These are phyloP conservation scores for Cyclotella baltica DNA, from an alignment of 108 stramenopile genomes.

Conservation along the genomic window DNA sequence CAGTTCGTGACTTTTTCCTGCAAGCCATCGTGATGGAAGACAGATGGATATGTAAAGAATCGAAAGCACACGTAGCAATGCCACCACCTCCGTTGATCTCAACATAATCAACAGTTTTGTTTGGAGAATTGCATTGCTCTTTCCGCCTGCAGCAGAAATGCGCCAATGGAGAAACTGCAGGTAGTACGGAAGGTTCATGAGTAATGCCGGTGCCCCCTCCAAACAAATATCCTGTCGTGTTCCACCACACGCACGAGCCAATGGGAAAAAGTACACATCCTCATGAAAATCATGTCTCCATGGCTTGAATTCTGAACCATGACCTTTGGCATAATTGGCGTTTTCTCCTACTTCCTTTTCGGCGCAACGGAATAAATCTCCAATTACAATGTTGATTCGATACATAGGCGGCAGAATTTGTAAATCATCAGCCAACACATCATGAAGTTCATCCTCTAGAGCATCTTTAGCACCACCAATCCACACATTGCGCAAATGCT, in stretches of 20 bases:
- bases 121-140: conserved; percentile 1
- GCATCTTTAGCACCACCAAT: not conserved
- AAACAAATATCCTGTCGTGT: not conserved
- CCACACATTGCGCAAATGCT: conserved; percentile 3
- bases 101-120: conserved; percentile 18
- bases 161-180: conserved; percentile 7
- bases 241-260: conserved; percentile 4
- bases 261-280: not conserved
- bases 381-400: not conserved
- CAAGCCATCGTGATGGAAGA: conserved; percentile 18
- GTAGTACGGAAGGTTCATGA: not conserved
- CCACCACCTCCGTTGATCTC: conserved; percentile 17
- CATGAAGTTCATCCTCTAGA: not conserved
- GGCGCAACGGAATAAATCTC: not conserved
- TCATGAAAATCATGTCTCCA: not conserved
- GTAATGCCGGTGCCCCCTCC: not conserved
- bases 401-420: not conserved
- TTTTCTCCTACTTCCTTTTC: not conserved
- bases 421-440: not conserved
- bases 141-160: not conserved
- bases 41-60: conserved; percentile 25
- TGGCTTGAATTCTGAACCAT: not conserved
- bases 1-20: conserved; percentile 10
- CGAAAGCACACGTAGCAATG: conserved; percentile 21
- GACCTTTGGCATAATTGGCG: not conserved